phyloP scores from a whole-genome alignment of 2,329 filamentous ascomycete genomes.

The Phyllosticta citriasiana region DNA sequence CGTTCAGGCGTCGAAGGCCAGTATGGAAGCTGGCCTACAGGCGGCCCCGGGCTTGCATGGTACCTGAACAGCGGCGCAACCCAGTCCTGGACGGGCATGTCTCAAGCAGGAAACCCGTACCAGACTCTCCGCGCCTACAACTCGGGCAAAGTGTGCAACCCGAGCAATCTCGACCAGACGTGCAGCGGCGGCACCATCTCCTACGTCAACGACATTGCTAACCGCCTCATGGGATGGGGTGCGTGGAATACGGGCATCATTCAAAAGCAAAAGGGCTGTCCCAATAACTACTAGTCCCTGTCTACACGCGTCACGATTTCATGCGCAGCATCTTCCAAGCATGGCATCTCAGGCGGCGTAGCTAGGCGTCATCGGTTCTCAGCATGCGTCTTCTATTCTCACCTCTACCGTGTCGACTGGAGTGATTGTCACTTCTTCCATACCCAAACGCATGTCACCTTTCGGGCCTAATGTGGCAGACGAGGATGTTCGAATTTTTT shows the following conservation, averaged over 20 bases:
- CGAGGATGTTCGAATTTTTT: neutral
- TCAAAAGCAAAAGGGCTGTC: neutral
- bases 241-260: constrained; percentile 2
- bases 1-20: constrained; percentile 13
- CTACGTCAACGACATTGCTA: constrained; percentile 17
- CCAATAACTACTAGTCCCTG: neutral
- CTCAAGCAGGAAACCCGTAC: constrained; percentile 9
- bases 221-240: constrained; percentile 17
- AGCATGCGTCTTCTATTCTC: neutral
- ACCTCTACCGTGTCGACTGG: neutral
- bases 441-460: neutral
- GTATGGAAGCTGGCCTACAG: neutral
- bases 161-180: constrained; percentile 4
- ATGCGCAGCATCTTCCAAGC: neutral
- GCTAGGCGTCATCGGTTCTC: neutral
- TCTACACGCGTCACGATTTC: neutral
- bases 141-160: constrained; percentile 1
- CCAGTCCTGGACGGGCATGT: constrained; percentile 1
- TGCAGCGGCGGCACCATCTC: constrained; percentile 2
- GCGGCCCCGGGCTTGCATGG: constrained; percentile 11
- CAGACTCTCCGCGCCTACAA: constrained; percentile 13
- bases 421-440: neutral
- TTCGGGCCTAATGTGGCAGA: neutral
- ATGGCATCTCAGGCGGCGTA: neutral
- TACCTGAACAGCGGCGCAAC: constrained; percentile 3